These are phyloP conservation scores for Alloteropsis semialata DNA, from an alignment of 176 grass and related monocot species.

Conservation along the genomic window DNA sequence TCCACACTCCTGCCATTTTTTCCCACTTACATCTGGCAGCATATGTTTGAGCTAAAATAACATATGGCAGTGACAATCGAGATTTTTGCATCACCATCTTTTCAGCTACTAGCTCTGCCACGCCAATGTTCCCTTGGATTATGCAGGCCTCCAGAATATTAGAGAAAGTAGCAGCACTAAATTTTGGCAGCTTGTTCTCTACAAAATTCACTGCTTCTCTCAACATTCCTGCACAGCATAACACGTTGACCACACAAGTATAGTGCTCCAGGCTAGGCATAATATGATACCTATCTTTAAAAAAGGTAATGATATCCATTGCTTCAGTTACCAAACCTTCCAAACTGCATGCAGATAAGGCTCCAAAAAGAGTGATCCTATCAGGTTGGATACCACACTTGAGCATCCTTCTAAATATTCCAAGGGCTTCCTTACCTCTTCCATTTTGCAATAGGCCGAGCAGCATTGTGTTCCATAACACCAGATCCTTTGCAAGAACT, in stretches of 20 bases:
- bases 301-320: slow-evolving; percentile 47
- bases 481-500: slow-evolving; percentile 56
- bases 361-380: slow-evolving; percentile 74
- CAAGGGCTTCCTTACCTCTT: slow-evolving; percentile 68
- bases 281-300: slow-evolving; percentile 66
- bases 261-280: slow-evolving; percentile 51
- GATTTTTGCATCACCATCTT: slow-evolving; percentile 57
- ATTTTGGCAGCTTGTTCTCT: slow-evolving; percentile 43
- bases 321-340: slow-evolving; percentile 51
- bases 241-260: slow-evolving; percentile 57
- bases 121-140: slow-evolving; percentile 42
- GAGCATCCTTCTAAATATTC: slow-evolving; percentile 54
- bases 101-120: slow-evolving; percentile 63
- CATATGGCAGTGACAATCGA: slow-evolving; percentile 57
- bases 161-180: slow-evolving; percentile 36
- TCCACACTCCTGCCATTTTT: slow-evolving; percentile 76
- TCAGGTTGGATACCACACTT: slow-evolving; percentile 49
- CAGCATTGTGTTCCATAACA: slow-evolving; percentile 84
- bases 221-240: slow-evolving; percentile 64
- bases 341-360: slow-evolving; percentile 65
- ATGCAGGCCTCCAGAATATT: slow-evolving; percentile 72
- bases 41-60: slow-evolving; percentile 58
- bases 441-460: slow-evolving; percentile 74
- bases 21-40: slow-evolving; percentile 80
- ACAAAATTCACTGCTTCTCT: slow-evolving; percentile 60